phyloP scores from a whole-genome alignment of 768 basidiomycete species.

The Boletus rubroflammeus region DNA sequence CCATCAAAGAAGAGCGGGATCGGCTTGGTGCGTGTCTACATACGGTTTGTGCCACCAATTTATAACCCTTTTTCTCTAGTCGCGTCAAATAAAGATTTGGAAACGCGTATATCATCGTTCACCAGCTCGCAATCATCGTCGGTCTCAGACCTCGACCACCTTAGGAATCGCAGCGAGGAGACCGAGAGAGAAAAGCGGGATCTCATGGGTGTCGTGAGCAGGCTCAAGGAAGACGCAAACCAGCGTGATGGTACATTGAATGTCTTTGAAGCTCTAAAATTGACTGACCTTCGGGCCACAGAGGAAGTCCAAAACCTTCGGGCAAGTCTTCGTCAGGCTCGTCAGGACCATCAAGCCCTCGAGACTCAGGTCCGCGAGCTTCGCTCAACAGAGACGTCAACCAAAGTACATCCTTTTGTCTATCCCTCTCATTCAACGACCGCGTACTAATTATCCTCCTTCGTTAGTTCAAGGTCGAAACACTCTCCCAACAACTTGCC shows the following conservation, averaged over 20 bases:
- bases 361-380: constrained; percentile 71
- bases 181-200: constrained; percentile 90
- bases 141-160: constrained; percentile 53
- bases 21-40: constrained; percentile 52
- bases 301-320: constrained; percentile 73
- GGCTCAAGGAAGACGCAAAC: constrained; percentile 70
- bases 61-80: constrained; percentile 33
- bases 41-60: neutral
- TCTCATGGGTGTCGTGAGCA: constrained; percentile 76
- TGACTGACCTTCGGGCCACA: constrained; percentile 24
- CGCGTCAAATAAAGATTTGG: constrained; percentile 43
- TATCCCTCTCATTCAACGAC: neutral
- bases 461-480: constrained; percentile 78
- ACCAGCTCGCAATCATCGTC: constrained; percentile 60
- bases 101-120: constrained; percentile 54
- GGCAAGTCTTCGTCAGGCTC: constrained; percentile 65
- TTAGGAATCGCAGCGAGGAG: constrained; percentile 65
- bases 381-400: constrained; percentile 70
- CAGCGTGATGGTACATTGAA: constrained; percentile 66
- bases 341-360: constrained; percentile 65
- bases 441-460: neutral
- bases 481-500: constrained; percentile 75
- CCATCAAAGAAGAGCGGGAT: constrained; percentile 59
- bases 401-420: constrained; percentile 47
- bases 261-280: neutral